Conservation (phyloP, 148 eudicot species). For the Mesembryanthemum crystallinum region DNA sequence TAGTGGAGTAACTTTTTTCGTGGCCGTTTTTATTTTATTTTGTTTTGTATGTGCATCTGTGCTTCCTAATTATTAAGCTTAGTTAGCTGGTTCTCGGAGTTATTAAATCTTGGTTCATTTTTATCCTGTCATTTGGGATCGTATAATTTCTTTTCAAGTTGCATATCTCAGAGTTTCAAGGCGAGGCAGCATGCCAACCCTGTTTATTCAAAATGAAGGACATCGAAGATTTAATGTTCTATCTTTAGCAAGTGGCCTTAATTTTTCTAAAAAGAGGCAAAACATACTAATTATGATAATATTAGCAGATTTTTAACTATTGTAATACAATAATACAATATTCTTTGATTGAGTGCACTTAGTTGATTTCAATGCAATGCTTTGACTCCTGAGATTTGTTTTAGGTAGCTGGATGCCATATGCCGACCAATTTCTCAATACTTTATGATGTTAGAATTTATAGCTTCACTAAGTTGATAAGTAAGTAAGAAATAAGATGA, state of each 20-base stretch:
- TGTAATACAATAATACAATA: not conserved
- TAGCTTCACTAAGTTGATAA: not conserved
- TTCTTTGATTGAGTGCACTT: not conserved
- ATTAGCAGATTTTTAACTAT: no score
- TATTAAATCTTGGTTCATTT: not conserved
- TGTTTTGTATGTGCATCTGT: not conserved
- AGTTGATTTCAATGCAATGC: not conserved
- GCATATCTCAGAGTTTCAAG: not conserved
- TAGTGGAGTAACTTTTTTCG: not conserved
- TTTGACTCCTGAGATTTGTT: not conserved
- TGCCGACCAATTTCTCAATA: not conserved
- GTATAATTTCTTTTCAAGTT: not conserved
- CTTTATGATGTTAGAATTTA: not conserved
- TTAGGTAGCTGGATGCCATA: not conserved
- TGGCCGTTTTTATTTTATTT: no score
- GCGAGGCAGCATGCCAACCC: not conserved
- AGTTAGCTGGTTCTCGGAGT: not conserved
- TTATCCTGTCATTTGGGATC: not conserved
- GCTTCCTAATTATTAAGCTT: not conserved
- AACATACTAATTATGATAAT: not conserved
- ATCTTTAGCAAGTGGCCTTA: not conserved
- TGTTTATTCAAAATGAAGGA: not conserved
- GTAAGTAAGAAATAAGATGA: not conserved
- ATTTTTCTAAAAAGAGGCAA: not conserved
- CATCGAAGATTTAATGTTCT: not conserved